A percentile compares a stretch with the other conserved stretches of the same genome.
phyloP scores from a whole-genome alignment of 1,139 yeast genomes.

The Ogataea hybrid region DNA sequence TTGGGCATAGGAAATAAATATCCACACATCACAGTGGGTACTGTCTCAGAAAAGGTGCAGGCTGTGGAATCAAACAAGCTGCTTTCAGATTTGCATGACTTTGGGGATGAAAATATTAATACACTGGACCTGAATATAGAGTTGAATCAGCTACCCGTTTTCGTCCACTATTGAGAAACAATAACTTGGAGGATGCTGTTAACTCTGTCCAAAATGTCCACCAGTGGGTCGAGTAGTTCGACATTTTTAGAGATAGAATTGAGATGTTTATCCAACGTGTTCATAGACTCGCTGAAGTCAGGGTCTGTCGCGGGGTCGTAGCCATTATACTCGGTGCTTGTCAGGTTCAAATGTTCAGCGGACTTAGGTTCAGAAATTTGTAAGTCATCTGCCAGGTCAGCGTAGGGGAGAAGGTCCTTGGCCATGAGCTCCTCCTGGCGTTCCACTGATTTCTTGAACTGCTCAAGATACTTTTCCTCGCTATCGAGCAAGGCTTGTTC shows the following conservation, averaged over 20 bases:
- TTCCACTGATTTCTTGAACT: constrained; percentile 18
- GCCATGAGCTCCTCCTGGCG: constrained; percentile 14
- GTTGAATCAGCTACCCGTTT: constrained; percentile 20
- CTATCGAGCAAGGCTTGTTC: constrained; percentile 21
- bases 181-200: constrained; percentile 17
- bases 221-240: constrained; percentile 15
- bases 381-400: constrained; percentile 10
- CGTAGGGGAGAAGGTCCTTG: constrained; percentile 14
- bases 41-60: constrained; percentile 43
- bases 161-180: constrained; percentile 16
- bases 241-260: constrained; percentile 17
- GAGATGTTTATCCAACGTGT: constrained; percentile 14
- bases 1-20: constrained; percentile 40
- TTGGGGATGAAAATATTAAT: constrained; percentile 13
- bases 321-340: neutral
- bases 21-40: constrained; percentile 80
- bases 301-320: constrained; percentile 17
- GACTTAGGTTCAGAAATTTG: neutral
- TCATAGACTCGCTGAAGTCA: constrained; percentile 10
- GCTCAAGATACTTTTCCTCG: constrained; percentile 22
- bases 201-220: constrained; percentile 17
- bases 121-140: constrained; percentile 13
- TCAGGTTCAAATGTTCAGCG: constrained; percentile 9
- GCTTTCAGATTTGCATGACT: constrained; percentile 28
- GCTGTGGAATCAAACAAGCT: constrained; percentile 52